These are phyloP conservation scores for Aspergillus viridinutans DNA, from an alignment of 2,329 filamentous ascomycete species.

Conservation along the genomic window DNA sequence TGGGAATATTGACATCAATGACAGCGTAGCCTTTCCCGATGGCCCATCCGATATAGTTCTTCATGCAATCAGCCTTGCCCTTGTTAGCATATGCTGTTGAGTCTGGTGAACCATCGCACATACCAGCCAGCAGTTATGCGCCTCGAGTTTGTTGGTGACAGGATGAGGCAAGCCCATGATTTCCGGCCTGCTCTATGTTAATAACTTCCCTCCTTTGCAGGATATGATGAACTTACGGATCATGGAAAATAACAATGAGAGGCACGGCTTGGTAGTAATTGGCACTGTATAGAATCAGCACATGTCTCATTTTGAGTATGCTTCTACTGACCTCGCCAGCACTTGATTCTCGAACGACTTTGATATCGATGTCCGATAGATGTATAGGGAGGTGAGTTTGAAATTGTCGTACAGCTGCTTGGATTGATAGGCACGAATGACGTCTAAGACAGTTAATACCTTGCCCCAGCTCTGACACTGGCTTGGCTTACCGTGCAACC, in stretches of 20 bases:
- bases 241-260: slow-evolving; percentile 82
- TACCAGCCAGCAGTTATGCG: slow-evolving; percentile 87
- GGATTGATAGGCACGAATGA: slow-evolving; percentile 73
- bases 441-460: slow-evolving; percentile 47
- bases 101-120: slow-evolving; percentile 35
- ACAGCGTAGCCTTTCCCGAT: slow-evolving; percentile 71
- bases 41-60: slow-evolving; percentile 81
- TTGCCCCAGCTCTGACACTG: too few species aligned
- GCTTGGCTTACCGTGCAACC: slow-evolving; percentile 56
- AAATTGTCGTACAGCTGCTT: slow-evolving; percentile 66
- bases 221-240: slow-evolving; percentile 59
- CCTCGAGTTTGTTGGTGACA: slow-evolving; percentile 67
- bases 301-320: neutral
- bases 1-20: slow-evolving; percentile 87
- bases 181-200: slow-evolving; percentile 55
- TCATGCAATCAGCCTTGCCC: slow-evolving; percentile 70
- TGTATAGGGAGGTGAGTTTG: slow-evolving; percentile 73
- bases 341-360: slow-evolving; percentile 84
- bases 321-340: slow-evolving; percentile 60
- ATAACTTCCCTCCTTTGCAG: neutral
- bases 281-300: slow-evolving; percentile 41
- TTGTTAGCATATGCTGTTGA: slow-evolving; percentile 22
- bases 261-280: slow-evolving; percentile 63
- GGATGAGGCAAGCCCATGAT: slow-evolving; percentile 63
- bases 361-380: slow-evolving; percentile 68